Evolutionary conservation across 257 asterid genomes (phyloP).

Genomic region (Mitragyna speciosa): DNA sequence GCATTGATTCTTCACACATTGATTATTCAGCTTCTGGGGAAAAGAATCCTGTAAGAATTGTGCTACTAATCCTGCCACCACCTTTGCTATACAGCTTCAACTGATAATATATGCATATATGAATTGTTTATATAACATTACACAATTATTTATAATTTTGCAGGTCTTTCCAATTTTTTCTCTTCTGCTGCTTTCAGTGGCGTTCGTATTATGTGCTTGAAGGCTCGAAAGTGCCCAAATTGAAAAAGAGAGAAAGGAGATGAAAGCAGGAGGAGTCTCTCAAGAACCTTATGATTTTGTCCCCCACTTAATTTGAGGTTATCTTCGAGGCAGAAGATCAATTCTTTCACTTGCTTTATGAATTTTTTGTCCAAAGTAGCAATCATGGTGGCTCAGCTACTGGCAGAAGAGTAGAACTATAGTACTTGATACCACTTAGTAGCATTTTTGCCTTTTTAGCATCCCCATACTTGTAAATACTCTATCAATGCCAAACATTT

Average conservation of each 20-base stretch:
- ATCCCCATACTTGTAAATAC: conserved; percentile 21
- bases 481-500: not conserved
- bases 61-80: not conserved
- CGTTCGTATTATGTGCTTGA: conserved; percentile 28
- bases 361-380: conserved; percentile 14
- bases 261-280: conserved; percentile 18
- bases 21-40: conserved; percentile 54
- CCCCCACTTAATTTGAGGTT: conserved; percentile 7
- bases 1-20: conserved; percentile 65
- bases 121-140: conserved; percentile 5
- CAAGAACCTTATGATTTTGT: conserved; percentile 15
- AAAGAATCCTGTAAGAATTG: conserved; percentile 40
- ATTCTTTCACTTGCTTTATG: not conserved
- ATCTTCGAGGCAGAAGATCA: conserved; percentile 10
- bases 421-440: conserved; percentile 8
- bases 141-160: conserved; percentile 17
- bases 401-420: conserved; percentile 2
- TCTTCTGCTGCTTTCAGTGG: conserved; percentile 27
- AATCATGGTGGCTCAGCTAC: conserved; percentile 6
- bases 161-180: conserved; percentile 36
- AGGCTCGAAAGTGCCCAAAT: conserved; percentile 9
- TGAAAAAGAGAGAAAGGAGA: conserved; percentile 21
- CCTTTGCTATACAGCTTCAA: not conserved
- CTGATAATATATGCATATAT: not conserved
- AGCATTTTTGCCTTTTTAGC: not conserved